Evolutionary conservation across 129 eudicot species (phyloP), one percentile per base, ranked within the genome.

Genomic region (Artemisia argyi): DNA sequence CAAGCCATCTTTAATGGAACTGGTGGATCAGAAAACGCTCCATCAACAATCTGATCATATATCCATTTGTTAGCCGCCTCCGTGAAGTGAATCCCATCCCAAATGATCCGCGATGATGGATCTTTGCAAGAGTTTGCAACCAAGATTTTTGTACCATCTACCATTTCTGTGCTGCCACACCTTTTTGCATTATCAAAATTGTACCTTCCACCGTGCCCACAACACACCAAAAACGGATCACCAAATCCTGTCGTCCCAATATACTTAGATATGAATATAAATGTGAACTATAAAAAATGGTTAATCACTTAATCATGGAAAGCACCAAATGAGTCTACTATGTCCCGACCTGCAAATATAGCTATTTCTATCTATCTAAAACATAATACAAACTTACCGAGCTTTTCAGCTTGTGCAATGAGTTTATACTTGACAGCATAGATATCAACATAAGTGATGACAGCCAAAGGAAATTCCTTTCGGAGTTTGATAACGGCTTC

Each of bases 151-250:
- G 72, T 82, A 11, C 91, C 96, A 1, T 83, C 72, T 69, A 85
- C 80, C 1, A 20, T 80, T 47, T 65, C 48, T 62, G 71, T 87
- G 55, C 79, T 73, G 62, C 97, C 91, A 28, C 97, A 92, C 78
- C 80, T 82, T 61, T 32, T 58, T 15, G 76, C 55, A 61, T 72
- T 74, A 79, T 89, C 82, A 76, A 80, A 92, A 79, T 92, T 92
- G 78, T 83, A 85, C 66, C 76, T 86, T 51, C 97, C 96, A 44
- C 94, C 97, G 18, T 84, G 86, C 19, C 96, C 97, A 68, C 96
- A 92, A 53, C 94, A 92, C 44, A 82, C 91, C 76, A 77, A 54
- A 17, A 92, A 79, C 0, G 97, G 97, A 47, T 89, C 77, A 85
- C 71, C 91, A 49, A 92, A 92, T 42, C 97, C 97, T 89, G 84